Conservation (phyloP, 2,329 filamentous ascomycete genomes). For the Ilyonectria robusta region DNA sequence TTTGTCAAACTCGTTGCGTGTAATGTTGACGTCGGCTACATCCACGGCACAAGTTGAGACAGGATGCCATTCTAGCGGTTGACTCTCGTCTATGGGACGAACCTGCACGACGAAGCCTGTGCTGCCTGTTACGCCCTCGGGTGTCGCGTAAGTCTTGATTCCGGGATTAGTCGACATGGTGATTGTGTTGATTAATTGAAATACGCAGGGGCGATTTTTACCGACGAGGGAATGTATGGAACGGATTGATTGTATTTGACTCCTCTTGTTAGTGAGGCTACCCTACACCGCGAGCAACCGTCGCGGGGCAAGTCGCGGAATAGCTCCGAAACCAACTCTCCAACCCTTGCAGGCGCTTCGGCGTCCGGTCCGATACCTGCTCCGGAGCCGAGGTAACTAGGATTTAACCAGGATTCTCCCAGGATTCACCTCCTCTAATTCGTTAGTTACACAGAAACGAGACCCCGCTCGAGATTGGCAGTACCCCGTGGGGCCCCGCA, state of each 20-base stretch:
- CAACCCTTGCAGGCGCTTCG: not conserved
- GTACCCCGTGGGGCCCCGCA: slow-evolving; percentile 16
- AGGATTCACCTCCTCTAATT: too few relatives aligned
- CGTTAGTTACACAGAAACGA: too few relatives aligned
- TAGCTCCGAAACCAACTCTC: not conserved
- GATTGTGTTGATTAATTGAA: not conserved
- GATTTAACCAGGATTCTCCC: not conserved
- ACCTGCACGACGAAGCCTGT: slow-evolving; percentile 12
- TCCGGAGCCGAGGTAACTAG: slow-evolving; percentile 13
- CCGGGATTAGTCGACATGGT: not conserved
- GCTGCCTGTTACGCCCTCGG: slow-evolving; percentile 3
- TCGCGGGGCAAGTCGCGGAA: not conserved
- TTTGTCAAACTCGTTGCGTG: slow-evolving; percentile 20
- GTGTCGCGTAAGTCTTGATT: slow-evolving; percentile 9
- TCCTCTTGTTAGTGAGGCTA: not conserved
- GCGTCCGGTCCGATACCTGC: slow-evolving; percentile 15
- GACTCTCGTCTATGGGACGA: not conserved
- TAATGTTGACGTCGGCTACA: slow-evolving; percentile 22
- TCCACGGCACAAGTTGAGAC: slow-evolving; percentile 14
- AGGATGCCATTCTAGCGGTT: not conserved
- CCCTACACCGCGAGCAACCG: not conserved
- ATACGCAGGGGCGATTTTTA: too few relatives aligned
- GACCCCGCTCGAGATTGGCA: slow-evolving; percentile 15
- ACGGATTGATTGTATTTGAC: not conserved
- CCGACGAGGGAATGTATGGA: not conserved